These are phyloP conservation scores for Epichloe gansuensis DNA, from an alignment of 2,329 filamentous ascomycete species.

Conservation along the genomic window DNA sequence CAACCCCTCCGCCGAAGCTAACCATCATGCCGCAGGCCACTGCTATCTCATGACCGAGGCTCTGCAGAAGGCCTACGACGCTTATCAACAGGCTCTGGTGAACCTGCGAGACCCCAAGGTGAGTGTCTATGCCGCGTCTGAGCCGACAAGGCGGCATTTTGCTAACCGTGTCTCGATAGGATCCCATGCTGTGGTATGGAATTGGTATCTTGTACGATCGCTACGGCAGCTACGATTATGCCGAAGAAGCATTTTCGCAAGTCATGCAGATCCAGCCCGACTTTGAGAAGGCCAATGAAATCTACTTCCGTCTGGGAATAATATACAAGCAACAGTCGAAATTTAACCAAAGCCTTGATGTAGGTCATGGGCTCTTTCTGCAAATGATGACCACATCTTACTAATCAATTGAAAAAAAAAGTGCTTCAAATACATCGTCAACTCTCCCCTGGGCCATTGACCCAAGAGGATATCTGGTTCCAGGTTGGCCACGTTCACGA, in stretches of 20 bases:
- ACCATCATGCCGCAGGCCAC: slow-evolving; percentile 50
- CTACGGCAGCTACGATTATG: slow-evolving; percentile 92
- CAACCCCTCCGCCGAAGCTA: not conserved
- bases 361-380: slow-evolving; percentile 28
- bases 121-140: slow-evolving; percentile 13
- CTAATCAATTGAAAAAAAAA: slow-evolving; percentile 23
- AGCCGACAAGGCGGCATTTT: not conserved
- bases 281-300: slow-evolving; percentile 98
- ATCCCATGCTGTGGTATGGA: slow-evolving; percentile 97
- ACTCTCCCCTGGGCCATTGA: slow-evolving; percentile 84
- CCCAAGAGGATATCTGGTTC: slow-evolving; percentile 98
- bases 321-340: slow-evolving; percentile 99
- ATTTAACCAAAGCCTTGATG: slow-evolving; percentile 82
- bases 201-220: slow-evolving; percentile 96
- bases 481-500: slow-evolving; percentile 98
- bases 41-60: slow-evolving; percentile 99
- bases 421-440: slow-evolving; percentile 98
- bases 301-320: slow-evolving; percentile 97
- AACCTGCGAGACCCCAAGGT: slow-evolving; percentile 91
- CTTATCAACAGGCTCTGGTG: slow-evolving; percentile 90
- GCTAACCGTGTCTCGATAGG: slow-evolving; percentile 33
- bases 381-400: not conserved
- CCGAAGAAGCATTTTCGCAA: slow-evolving; percentile 94
- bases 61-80: slow-evolving; percentile 88
- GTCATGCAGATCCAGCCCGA: slow-evolving; percentile 98